Conservation (phyloP, 2,329 filamentous ascomycete genomes). For the Scytalidium lignicola region DNA sequence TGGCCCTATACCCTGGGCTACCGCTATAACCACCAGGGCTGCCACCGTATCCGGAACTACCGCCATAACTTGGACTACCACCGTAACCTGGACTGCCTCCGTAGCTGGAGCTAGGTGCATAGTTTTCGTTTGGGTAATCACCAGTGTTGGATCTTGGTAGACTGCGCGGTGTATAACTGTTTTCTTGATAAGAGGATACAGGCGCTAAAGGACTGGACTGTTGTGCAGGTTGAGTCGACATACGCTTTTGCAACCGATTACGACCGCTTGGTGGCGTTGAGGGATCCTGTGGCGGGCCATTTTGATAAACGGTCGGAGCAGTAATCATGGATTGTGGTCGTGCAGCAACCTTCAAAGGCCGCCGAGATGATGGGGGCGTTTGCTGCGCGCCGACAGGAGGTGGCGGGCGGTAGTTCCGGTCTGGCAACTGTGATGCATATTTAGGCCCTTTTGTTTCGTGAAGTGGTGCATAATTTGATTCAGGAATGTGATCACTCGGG, state of each 20-base stretch:
- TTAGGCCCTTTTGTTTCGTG: slow-evolving; percentile 43
- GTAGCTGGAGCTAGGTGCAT: slow-evolving; percentile 8
- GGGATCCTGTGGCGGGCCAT: slow-evolving; percentile 28
- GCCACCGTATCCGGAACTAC: slow-evolving; percentile 15
- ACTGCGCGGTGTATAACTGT: slow-evolving; percentile 17
- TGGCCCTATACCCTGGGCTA: slow-evolving; percentile 24
- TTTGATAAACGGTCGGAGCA: slow-evolving; percentile 19
- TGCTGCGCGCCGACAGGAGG: slow-evolving; percentile 47
- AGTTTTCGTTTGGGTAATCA: slow-evolving; percentile 24
- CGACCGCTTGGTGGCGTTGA: slow-evolving; percentile 38
- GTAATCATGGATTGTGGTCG: slow-evolving; percentile 43
- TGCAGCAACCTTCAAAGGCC: slow-evolving; percentile 42
- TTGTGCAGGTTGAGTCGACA: slow-evolving; percentile 19
- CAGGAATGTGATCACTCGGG: slow-evolving; percentile 73
- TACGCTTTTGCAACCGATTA: slow-evolving; percentile 57
- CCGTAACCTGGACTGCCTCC: background rate
- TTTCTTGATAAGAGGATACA: slow-evolving; percentile 24
- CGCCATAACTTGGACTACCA: slow-evolving; percentile 32
- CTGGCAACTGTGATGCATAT: slow-evolving; percentile 30
- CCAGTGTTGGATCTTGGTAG: slow-evolving; percentile 20
- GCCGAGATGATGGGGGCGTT: slow-evolving; percentile 44
- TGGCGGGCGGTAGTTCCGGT: slow-evolving; percentile 36
- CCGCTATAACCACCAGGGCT: background rate
- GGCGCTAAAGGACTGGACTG: slow-evolving; percentile 24
- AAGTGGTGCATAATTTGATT: slow-evolving; percentile 35